phyloP scores from a whole-genome alignment of 2,329 filamentous ascomycete species.

The Monilinia fructigena region DNA sequence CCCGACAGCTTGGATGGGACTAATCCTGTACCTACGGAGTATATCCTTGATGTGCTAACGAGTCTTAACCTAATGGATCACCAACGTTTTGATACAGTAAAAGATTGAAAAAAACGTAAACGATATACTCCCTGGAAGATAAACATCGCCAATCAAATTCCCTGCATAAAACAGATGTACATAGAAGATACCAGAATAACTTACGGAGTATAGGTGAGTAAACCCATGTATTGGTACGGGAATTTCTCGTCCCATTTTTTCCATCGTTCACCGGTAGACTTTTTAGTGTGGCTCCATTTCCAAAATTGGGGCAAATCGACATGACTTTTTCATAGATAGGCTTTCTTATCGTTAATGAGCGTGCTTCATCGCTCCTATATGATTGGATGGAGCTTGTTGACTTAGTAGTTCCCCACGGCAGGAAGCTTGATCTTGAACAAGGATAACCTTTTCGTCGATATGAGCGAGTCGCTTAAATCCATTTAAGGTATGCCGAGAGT shows the following conservation, averaged over 20 bases:
- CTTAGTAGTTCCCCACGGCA: background rate
- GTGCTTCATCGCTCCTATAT: constrained; percentile 2
- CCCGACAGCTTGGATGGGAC: constrained; percentile 10
- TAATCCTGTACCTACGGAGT: background rate
- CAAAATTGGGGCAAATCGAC: constrained; percentile 8
- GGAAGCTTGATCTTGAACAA: constrained; percentile 1
- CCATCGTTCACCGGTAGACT: background rate
- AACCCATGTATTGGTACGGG: no score
- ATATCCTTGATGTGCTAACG: constrained; percentile 1
- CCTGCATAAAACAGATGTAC: background rate
- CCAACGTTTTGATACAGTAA: background rate
- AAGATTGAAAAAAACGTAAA: background rate
- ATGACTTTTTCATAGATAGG: background rate
- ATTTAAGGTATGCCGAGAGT: background rate
- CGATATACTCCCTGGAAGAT: background rate
- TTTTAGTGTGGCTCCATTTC: background rate
- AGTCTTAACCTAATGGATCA: background rate
- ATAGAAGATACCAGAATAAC: background rate
- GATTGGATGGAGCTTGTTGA: constrained; percentile 2
- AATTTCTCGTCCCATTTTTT: background rate
- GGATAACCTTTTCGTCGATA: background rate
- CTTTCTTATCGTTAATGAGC: constrained; percentile 9
- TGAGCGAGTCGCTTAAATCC: background rate
- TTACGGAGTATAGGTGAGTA: background rate
- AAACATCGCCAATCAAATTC: background rate